Percentiles rank a stretch among this genome's conserved stretches.
Evolutionary conservation across 208 protist genomes (phyloP).

Genomic region (Trichomonas tenax): DNA sequence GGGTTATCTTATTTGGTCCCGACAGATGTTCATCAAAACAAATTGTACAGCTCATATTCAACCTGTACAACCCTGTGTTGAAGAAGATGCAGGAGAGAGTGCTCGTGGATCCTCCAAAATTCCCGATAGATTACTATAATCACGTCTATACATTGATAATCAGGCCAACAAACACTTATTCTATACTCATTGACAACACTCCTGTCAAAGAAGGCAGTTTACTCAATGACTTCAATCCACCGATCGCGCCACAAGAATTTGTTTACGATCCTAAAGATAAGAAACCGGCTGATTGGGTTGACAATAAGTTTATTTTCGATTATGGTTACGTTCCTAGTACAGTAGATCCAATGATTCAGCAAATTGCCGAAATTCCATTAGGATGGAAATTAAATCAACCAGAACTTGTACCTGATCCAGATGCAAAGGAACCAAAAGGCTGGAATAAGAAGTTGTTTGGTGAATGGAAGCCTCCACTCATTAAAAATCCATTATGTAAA

Average conservation of each 20-base stretch:
- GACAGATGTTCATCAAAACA: constrained; percentile 32
- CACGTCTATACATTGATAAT: constrained; percentile 38
- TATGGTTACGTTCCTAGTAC: no score
- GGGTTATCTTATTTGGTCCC: constrained; percentile 44
- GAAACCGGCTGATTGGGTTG: constrained; percentile 40
- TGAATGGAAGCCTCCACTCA: constrained; percentile 28
- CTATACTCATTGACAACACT: constrained; percentile 33
- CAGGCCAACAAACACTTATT: constrained; percentile 23
- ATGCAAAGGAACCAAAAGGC: constrained; percentile 30
- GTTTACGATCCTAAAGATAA: constrained; percentile 36
- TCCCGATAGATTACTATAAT: constrained; percentile 19
- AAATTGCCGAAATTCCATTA: neutral
- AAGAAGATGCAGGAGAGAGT: constrained; percentile 22
- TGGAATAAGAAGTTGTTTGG: constrained; percentile 41
- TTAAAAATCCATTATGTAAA: constrained; percentile 36
- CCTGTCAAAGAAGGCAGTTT: constrained; percentile 24
- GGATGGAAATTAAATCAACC: neutral
- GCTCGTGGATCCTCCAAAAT: neutral
- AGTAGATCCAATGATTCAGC: neutral
- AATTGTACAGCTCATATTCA: constrained; percentile 39
- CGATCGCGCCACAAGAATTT: constrained; percentile 24
- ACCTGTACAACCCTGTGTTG: constrained; percentile 17
- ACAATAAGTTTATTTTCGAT: neutral
- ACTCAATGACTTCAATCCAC: constrained; percentile 25
- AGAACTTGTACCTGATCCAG: constrained; percentile 30